Base-by-base conservation (phyloP, 2,329 filamentous ascomycete genomes). In the Cytospora piceae region DNA sequence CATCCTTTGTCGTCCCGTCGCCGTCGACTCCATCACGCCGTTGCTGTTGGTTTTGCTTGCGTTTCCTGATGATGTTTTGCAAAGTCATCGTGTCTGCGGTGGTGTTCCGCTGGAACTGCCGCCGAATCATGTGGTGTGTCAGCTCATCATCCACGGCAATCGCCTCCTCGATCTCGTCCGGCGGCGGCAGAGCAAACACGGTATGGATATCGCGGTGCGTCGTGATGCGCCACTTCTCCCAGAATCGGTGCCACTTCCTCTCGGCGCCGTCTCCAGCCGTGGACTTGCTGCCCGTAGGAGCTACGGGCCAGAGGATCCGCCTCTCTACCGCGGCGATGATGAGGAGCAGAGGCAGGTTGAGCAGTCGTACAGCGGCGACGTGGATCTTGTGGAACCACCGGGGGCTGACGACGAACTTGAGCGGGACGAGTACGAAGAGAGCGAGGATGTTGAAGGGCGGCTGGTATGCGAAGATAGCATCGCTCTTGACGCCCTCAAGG, bases 381-480 rank as follows among this genome's bases (percentile, higher is more conserved):
- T 96, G 93, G 72, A 94, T 90, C 77, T 94, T 95, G 80, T 96
- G 92, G 74, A 95, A 95, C 91, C 91, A 94, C 54, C 92, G 87
- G 0, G 90, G 87, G n/a, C 87, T 88, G 42, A 93, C 81, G n/a
- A 91, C 71, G 71, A 91, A 91, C 71, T 93, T 93, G 67, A 95
- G 83, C 0, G 92, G 92, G 2, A 94, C 82, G 20, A 95, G 82
- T 32, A 93, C 74, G 66, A 92, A 78, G 32, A 95, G 82, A 27
- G 92, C 92, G 24, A 94, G 77, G 67, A 96, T 86, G 73, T 96
- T 96, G 78, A 95, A 93, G 0, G 92, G 92, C 0, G 92, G 91
- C 53, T 90, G 87, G 73, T 94, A 94, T 20, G 90, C 89, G 74
- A 94, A 94, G 37, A 95, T 87, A 14, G 91, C 90, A 72, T 95